Conservation (phyloP, 176 grass and related monocot species). For the Ensete ventricosum region DNA sequence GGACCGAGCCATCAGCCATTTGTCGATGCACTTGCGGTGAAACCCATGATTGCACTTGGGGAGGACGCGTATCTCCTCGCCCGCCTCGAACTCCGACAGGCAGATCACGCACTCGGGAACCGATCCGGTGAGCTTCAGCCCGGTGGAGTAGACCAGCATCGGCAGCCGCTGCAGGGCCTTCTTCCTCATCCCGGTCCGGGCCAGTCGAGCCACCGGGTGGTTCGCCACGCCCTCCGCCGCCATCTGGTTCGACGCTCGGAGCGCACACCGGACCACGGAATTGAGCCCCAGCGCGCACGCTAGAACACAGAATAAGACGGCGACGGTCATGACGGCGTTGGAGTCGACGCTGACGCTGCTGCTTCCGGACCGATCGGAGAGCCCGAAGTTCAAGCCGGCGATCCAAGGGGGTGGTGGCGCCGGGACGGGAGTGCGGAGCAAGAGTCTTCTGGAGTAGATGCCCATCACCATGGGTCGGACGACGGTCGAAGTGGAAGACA, state of each 20-base stretch:
- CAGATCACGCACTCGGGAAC: slow-evolving; percentile 59
- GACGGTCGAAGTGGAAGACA: neutral
- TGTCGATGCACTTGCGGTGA: slow-evolving; percentile 81
- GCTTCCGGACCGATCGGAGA: neutral
- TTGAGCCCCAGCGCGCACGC: slow-evolving; percentile 76
- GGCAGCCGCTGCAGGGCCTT: slow-evolving; percentile 73
- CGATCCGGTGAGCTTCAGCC: slow-evolving; percentile 40
- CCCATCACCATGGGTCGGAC: neutral
- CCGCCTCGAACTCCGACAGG: slow-evolving; percentile 66
- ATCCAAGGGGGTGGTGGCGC: slow-evolving; percentile 24
- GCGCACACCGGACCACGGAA: slow-evolving; percentile 51
- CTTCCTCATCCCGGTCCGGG: slow-evolving; percentile 43
- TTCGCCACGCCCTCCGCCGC: slow-evolving; percentile 23
- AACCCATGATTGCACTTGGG: slow-evolving; percentile 80
- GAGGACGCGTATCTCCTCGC: slow-evolving; percentile 64
- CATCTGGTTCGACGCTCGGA: slow-evolving; percentile 43
- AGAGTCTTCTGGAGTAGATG: slow-evolving; percentile 51
- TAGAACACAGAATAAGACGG: slow-evolving; percentile 62
- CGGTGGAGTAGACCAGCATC: slow-evolving; percentile 35
- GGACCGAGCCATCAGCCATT: slow-evolving; percentile 59
- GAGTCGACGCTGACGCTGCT: slow-evolving; percentile 41
- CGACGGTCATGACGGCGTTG: slow-evolving; percentile 77
- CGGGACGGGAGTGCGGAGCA: slow-evolving; percentile 50
- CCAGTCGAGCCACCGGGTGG: slow-evolving; percentile 30
- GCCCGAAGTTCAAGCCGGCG: neutral